Conservation (phyloP, 805 yeast genomes). For the Ogataea sp. region DNA sequence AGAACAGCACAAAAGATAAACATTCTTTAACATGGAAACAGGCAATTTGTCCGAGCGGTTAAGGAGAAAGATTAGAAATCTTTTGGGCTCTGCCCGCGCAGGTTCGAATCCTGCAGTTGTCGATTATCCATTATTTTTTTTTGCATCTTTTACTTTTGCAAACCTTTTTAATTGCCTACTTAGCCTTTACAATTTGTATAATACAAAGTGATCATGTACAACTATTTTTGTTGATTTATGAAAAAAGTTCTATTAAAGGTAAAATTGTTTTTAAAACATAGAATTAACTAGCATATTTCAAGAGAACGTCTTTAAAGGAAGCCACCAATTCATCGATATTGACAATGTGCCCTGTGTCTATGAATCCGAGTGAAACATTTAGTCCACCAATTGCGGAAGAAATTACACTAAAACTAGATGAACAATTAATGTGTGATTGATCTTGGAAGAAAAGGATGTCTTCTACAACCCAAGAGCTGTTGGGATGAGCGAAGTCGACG, state of each 20-base stretch:
- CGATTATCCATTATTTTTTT: conserved; percentile 16
- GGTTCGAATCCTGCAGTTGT: conserved; percentile 57
- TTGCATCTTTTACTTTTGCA: not conserved
- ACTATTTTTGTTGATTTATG: too few species aligned
- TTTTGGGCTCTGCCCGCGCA: conserved; percentile 58
- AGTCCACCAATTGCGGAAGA: not conserved
- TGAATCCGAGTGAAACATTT: not conserved
- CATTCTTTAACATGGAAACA: not conserved
- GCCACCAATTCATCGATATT: not conserved
- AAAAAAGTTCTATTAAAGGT: too few species aligned
- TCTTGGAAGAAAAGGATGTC: conserved; percentile 1
- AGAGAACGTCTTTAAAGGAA: too few species aligned
- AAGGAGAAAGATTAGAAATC: conserved; percentile 53
- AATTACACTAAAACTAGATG: not conserved
- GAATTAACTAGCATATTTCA: too few species aligned
- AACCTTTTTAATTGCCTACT: not conserved
- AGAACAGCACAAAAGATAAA: too few species aligned
- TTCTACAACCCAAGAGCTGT: not conserved
- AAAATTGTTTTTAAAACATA: too few species aligned
- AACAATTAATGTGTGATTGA: not conserved
- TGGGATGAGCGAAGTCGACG: not conserved
- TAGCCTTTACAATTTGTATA: not conserved
- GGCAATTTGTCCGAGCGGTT: conserved; percentile 53
- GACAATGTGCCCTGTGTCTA: not conserved
- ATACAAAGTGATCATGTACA: too few species aligned